Evolutionary conservation across 176 grass and related monocot genomes (phyloP).

Genomic region (Puccinellia tenuiflora): DNA sequence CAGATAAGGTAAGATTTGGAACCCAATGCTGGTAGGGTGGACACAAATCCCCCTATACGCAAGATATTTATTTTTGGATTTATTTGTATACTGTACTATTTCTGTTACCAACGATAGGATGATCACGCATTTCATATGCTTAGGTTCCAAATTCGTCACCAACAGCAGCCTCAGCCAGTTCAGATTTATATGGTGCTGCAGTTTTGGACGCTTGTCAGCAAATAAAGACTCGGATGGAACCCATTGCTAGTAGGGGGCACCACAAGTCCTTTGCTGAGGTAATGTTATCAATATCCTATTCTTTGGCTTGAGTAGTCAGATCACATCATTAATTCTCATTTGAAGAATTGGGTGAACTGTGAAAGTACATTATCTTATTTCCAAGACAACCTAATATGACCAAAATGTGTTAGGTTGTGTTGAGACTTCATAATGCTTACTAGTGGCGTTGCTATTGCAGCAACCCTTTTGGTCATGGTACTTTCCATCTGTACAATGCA

Average conservation of each 20-base stretch:
- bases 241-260: constrained; percentile 51
- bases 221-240: constrained; percentile 88
- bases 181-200: constrained; percentile 92
- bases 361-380: not conserved
- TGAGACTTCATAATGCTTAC: not conserved
- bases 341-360: not conserved
- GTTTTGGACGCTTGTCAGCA: constrained; percentile 96
- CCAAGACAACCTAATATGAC: not conserved
- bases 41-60: not conserved
- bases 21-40: not conserved
- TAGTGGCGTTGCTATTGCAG: too few species aligned
- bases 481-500: not conserved
- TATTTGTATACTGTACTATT: not conserved
- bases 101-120: not conserved
- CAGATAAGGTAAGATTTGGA: constrained; percentile 71
- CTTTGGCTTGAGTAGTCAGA: not conserved
- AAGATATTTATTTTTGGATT: not conserved
- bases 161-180: constrained; percentile 92
- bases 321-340: not conserved
- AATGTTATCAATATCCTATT: constrained; percentile 16
- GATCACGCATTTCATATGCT: constrained; percentile 17
- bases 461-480: not conserved
- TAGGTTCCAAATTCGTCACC: constrained; percentile 95
- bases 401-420: not conserved
- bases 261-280: constrained; percentile 91